These are phyloP conservation scores for Tarenaya hassleriana DNA, from an alignment of 345 rosid genomes.

Conservation along the genomic window DNA sequence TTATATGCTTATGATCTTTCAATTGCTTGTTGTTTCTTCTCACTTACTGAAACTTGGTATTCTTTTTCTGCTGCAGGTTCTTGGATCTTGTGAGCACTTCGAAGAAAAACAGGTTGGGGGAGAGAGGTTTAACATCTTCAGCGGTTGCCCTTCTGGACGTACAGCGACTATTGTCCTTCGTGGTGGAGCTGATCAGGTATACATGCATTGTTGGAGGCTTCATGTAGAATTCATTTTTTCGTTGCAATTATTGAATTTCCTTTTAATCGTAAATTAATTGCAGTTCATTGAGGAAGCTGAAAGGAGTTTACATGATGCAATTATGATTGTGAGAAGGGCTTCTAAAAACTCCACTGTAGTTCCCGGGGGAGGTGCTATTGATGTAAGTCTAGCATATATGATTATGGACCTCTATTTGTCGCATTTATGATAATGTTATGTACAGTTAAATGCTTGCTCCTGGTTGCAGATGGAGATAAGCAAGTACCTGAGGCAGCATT, in stretches of 20 bases:
- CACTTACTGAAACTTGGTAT: background rate
- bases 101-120: constrained; percentile 99
- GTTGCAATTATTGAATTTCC: constrained; percentile 8
- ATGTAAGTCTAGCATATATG: constrained; percentile 47
- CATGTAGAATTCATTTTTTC: background rate
- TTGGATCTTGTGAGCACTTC: constrained; percentile 89
- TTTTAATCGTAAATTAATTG: background rate
- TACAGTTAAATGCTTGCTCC: constrained; percentile 19
- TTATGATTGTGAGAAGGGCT: constrained; percentile 99
- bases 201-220: constrained; percentile 12
- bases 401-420: background rate
- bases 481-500: constrained; percentile 84
- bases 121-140: constrained; percentile 96
- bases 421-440: background rate
- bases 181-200: constrained; percentile 99
- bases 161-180: constrained; percentile 99
- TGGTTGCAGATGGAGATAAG: constrained; percentile 90
- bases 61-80: constrained; percentile 52
- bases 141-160: constrained; percentile 89
- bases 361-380: constrained; percentile 99
- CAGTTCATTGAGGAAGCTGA: constrained; percentile 99
- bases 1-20: constrained; percentile 8
- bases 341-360: constrained; percentile 93
- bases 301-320: constrained; percentile 98
- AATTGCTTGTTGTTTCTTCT: constrained; percentile 10